Base-by-base conservation (phyloP, 345 rosid genomes). In the Toxicodendron radicans region DNA sequence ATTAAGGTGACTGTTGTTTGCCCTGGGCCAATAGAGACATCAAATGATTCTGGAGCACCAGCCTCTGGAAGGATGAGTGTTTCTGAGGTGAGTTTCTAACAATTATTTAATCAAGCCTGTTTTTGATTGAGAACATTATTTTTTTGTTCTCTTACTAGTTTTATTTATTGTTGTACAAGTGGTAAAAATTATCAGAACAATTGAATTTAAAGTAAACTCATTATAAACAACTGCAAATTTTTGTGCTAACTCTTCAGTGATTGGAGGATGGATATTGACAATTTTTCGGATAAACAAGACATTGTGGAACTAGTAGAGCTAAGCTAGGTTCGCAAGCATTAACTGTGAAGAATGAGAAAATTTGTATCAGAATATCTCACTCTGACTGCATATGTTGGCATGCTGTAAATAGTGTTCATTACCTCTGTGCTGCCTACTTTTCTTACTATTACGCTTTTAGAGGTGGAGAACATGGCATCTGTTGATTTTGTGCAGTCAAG, bases 11-110 rank as follows among this genome's bases (percentile, higher is more conserved):
- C 99, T 14, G 72, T 95, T 68, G 94, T 95, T 79, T 92, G 95
- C 85, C 99, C 99, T 13, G 99, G 99, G 77, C 99, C 97, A 10
- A 83, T 95, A 81, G 87, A 82, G 73, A 92, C 97, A 63, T 79
- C 88, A 33, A 85, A 83, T 77, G 89, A 84, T 49, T 73, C 85
- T 75, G 95, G 89, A 78, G 81, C 81, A 35, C 76, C 92, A 65
- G 64, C 86, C 65, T 81, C 90, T 1, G 86, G 71, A 35, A 79
- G 83, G 59, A 86, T 84, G 74, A 73, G 76, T 46, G 80, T 83
- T 61, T 79, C 83, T 13, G 93, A 88, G 91, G 97, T 88, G 54
- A 60, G 73, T 70, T 75, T 68, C 24, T 32, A 67, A 38, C 18
- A 48, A 20, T 41, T 30, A 64, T 58, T 9, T 27, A 21, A 21